Evolutionary conservation across 1,139 yeast species (phyloP).

Genomic region (Magnusiomyces fungicola): DNA sequence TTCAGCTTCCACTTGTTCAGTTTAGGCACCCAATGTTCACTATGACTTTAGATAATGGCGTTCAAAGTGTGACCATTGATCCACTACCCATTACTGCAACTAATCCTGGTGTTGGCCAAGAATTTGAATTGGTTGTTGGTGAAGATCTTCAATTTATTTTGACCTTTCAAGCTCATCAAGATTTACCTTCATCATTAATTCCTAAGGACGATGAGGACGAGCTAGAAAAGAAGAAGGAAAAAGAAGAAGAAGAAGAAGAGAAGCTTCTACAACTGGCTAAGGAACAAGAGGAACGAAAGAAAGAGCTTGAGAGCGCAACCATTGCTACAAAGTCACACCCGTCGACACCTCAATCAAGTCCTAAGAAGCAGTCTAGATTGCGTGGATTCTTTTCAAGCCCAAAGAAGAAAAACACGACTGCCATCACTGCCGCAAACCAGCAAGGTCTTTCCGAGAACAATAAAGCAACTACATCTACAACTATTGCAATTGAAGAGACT

Average conservation of each 20-base stretch:
- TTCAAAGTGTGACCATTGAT: conserved; percentile 74
- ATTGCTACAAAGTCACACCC: background rate
- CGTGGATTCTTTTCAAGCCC: conserved; percentile 17
- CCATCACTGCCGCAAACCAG: background rate
- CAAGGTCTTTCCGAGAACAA: background rate
- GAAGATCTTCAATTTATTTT: conserved; percentile 55
- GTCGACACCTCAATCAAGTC: conserved; percentile 3
- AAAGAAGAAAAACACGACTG: conserved; percentile 16
- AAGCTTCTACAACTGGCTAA: background rate
- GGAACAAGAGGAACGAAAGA: background rate
- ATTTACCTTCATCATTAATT: conserved; percentile 23
- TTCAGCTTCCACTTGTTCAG: conserved; percentile 44
- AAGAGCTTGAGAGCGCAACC: background rate
- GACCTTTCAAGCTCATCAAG: conserved; percentile 49
- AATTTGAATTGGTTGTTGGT: conserved; percentile 71
- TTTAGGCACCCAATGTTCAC: conserved; percentile 46
- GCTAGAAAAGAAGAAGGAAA: background rate
- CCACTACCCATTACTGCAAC: conserved; percentile 42
- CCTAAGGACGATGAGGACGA: conserved; percentile 5
- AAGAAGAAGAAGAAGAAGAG: conserved; percentile 4
- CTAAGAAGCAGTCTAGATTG: conserved; percentile 12
- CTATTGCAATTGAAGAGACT: background rate
- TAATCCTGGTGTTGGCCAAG: conserved; percentile 52
- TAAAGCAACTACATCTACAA: background rate
- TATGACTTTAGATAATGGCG: conserved; percentile 77